A percentile compares a stretch with the other conserved stretches of the same genome.
Evolutionary conservation across 768 basidiomycete genomes (phyloP).

Genomic region (Amanita jacksonii): DNA sequence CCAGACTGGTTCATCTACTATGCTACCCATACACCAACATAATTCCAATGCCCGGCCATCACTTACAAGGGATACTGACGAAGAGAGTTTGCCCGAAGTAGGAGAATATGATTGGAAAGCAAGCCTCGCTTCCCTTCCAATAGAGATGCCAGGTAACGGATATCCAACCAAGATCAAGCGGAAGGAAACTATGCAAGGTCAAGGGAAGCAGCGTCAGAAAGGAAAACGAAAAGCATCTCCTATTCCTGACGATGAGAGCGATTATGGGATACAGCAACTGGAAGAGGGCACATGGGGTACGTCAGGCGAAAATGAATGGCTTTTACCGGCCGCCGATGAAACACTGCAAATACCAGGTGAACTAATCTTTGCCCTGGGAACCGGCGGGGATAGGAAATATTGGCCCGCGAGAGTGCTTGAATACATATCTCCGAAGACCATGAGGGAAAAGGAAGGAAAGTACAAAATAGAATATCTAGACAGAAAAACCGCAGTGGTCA

Average conservation of each 20-base stretch:
- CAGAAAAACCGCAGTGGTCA: conserved; percentile 27
- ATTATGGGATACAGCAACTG: conserved; percentile 5
- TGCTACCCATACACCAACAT: not conserved
- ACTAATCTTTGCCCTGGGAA: conserved; percentile 44
- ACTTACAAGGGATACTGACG: not conserved
- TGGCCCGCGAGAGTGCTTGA: conserved; percentile 61
- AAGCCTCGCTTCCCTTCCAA: conserved; percentile 5
- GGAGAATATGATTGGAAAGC: conserved; percentile 7
- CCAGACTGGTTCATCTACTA: not conserved
- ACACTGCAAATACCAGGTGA: conserved; percentile 58
- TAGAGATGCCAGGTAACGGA: not conserved
- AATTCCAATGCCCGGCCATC: not conserved
- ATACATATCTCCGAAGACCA: conserved; percentile 37
- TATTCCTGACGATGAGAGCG: conserved; percentile 10
- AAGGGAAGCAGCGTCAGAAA: conserved; percentile 10
- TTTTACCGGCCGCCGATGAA: conserved; percentile 36
- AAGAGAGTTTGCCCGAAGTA: conserved; percentile 6
- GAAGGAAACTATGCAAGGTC: conserved; percentile 11
- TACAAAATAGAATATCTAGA: conserved; percentile 60
- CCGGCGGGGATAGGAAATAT: conserved; percentile 26
- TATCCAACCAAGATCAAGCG: conserved; percentile 4
- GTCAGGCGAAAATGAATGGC: conserved; percentile 19
- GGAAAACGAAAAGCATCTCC: conserved; percentile 16
- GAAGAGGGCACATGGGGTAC: conserved; percentile 8
- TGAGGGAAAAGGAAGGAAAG: conserved; percentile 24